Conservation (phyloP, 805 yeast species). For the Metschnikowia drakensbergensis region DNA sequence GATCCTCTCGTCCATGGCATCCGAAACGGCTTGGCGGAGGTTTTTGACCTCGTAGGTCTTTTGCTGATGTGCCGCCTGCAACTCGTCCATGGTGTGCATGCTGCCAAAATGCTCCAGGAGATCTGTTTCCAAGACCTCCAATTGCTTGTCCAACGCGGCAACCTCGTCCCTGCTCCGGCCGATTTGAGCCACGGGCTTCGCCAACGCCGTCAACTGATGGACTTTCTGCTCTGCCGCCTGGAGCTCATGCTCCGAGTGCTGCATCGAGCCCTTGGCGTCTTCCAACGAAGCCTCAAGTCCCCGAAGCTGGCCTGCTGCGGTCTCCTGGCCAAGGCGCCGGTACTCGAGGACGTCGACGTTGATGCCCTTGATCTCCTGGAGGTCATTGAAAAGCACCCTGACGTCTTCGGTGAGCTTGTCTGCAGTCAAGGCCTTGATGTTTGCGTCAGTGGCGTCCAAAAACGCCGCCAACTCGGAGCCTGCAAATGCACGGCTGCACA, state of each 20-base stretch:
- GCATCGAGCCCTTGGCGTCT: neutral
- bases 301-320: neutral
- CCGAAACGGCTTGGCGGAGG: slow-evolving; percentile 32
- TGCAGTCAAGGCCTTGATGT: slow-evolving; percentile 27
- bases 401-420: slow-evolving; percentile 29
- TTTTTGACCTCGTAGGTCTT: slow-evolving; percentile 38
- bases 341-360: slow-evolving; percentile 26
- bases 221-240: neutral
- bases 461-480: slow-evolving; percentile 30
- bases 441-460: slow-evolving; percentile 25
- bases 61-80: slow-evolving; percentile 42
- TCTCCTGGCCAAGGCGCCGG: slow-evolving; percentile 18
- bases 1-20: slow-evolving; percentile 42
- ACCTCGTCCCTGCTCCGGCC: slow-evolving; percentile 31
- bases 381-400: slow-evolving; percentile 28
- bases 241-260: neutral
- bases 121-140: slow-evolving; percentile 29
- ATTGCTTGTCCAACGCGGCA: slow-evolving; percentile 21
- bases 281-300: neutral
- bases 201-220: slow-evolving; percentile 15
- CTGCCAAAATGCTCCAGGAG: slow-evolving; percentile 36
- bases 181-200: slow-evolving; percentile 32
- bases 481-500: slow-evolving; percentile 69
- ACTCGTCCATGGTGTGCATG: slow-evolving; percentile 36
- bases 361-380: slow-evolving; percentile 29